These are phyloP conservation scores for Paracoccidioides brasiliensis DNA, from an alignment of 2,329 filamentous ascomycete species.

Conservation along the genomic window DNA sequence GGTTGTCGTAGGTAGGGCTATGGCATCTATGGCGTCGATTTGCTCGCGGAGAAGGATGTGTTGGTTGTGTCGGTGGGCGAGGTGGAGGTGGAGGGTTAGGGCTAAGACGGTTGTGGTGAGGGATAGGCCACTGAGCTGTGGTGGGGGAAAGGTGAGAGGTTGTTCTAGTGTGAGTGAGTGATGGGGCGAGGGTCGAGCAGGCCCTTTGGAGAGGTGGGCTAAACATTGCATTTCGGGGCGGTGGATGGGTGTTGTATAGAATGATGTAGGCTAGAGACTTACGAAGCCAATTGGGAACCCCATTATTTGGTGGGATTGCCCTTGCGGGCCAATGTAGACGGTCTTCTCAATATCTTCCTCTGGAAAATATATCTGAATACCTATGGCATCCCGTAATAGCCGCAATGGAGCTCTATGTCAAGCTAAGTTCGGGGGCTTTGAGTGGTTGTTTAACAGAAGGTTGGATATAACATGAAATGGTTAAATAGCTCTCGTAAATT, in stretches of 20 bases:
- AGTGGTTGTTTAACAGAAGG: too few species aligned
- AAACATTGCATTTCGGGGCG: neutral
- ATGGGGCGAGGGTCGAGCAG: neutral
- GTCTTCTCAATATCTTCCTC: too few species aligned
- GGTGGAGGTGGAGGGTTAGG: slow-evolving; percentile 56
- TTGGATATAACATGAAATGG: too few species aligned
- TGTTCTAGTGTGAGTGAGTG: neutral
- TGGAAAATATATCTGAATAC: too few species aligned
- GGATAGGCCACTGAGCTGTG: slow-evolving; percentile 59
- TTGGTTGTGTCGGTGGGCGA: slow-evolving; percentile 47
- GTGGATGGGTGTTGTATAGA: slow-evolving; percentile 3
- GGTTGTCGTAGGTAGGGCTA: slow-evolving; percentile 18
- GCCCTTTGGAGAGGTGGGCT: too few species aligned
- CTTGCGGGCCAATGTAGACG: neutral
- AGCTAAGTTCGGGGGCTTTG: too few species aligned
- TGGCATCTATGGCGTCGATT: slow-evolving; percentile 28
- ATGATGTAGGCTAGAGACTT: slow-evolving; percentile 29
- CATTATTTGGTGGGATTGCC: slow-evolving; percentile 35
- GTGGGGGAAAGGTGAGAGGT: neutral
- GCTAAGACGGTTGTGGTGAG: slow-evolving; percentile 63
- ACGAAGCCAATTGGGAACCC: slow-evolving; percentile 65
- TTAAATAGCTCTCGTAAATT: too few species aligned
- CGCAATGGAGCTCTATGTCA: too few species aligned
- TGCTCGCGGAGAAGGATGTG: slow-evolving; percentile 33
- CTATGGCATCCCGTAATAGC: too few species aligned